Percentiles rank a stretch among this genome's conserved stretches.
Evolutionary conservation across 78 protist genomes (phyloP).

Genomic region (Trichosphaerium sp.): DNA sequence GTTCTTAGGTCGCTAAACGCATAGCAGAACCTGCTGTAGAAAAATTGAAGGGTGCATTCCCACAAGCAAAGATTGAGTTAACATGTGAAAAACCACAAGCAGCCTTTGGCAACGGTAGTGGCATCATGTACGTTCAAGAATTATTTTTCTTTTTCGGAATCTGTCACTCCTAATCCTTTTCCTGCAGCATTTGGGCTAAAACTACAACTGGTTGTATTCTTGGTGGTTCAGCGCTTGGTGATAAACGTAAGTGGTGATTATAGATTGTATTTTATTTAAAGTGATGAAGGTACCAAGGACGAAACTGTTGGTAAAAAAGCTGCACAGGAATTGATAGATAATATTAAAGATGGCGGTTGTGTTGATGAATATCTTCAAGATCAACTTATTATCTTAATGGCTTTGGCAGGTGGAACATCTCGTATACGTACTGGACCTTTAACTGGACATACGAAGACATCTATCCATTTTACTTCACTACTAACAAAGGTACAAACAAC

Average conservation of each 20-base stretch:
- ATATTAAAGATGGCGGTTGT: conserved; percentile 55
- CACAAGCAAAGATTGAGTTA: too few species aligned
- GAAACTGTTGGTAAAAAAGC: conserved; percentile 47
- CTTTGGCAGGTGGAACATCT: conserved; percentile 64
- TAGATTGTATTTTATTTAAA: too few species aligned
- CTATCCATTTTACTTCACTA: conserved; percentile 43
- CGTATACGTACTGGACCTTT: conserved; percentile 43
- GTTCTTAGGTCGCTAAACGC: too few species aligned
- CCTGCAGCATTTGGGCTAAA: conserved; percentile 4
- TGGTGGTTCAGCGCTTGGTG: conserved; percentile 48
- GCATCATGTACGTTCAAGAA: background rate
- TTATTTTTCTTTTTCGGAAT: too few species aligned
- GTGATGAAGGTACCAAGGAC: background rate
- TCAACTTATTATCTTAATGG: conserved; percentile 70
- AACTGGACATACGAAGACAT: conserved; percentile 51
- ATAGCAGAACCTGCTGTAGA: too few species aligned
- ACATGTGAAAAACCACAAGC: too few species aligned
- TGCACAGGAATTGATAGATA: background rate
- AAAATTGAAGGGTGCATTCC: too few species aligned
- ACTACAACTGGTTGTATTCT: conserved; percentile 50
- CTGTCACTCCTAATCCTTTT: too few species aligned
- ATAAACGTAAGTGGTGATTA: conserved; percentile 27
- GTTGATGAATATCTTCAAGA: conserved; percentile 69
- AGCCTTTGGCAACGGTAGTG: conserved; percentile 2
- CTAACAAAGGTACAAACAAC: conserved; percentile 45